phyloP scores from a whole-genome alignment of 805 yeast species.

The Ogataea henricii region DNA sequence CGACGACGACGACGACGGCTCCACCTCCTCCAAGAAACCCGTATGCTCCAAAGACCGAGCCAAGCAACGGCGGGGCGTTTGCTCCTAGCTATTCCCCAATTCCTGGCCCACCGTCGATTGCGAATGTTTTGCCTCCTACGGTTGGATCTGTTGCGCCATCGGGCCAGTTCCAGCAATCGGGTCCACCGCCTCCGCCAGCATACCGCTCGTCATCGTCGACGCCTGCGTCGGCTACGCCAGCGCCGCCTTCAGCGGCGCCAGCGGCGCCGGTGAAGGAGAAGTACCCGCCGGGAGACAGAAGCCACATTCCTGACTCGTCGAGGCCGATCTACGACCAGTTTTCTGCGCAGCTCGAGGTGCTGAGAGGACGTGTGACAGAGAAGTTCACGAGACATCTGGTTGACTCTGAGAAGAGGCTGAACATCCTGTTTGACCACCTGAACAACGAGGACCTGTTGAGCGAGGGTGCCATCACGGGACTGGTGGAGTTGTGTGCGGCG shows the following conservation, averaged over 20 bases:
- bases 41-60: conserved; percentile 39
- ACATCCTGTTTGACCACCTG: conserved; percentile 74
- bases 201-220: conserved; percentile 18
- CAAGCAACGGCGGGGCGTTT: conserved; percentile 6
- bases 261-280: conserved; percentile 9
- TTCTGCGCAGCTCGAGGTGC: conserved; percentile 53
- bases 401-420: conserved; percentile 83
- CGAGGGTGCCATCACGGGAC: conserved; percentile 51
- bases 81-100: conserved; percentile 12
- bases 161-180: no score
- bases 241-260: neutral
- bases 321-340: conserved; percentile 62
- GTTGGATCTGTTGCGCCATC: no score
- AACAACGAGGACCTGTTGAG: conserved; percentile 70
- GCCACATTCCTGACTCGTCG: conserved; percentile 62
- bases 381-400: conserved; percentile 68
- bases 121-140: conserved; percentile 11
- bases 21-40: conserved; percentile 31
- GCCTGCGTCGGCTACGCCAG: conserved; percentile 21
- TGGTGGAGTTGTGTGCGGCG: conserved; percentile 52
- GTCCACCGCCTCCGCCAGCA: conserved; percentile 16
- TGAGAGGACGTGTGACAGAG: conserved; percentile 75
- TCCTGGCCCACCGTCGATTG: conserved; percentile 21
- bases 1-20: conserved; percentile 22
- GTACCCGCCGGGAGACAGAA: conserved; percentile 66